phyloP scores from a whole-genome alignment of 306 rosid genomes.

The Chamaecrista fasciculata region DNA sequence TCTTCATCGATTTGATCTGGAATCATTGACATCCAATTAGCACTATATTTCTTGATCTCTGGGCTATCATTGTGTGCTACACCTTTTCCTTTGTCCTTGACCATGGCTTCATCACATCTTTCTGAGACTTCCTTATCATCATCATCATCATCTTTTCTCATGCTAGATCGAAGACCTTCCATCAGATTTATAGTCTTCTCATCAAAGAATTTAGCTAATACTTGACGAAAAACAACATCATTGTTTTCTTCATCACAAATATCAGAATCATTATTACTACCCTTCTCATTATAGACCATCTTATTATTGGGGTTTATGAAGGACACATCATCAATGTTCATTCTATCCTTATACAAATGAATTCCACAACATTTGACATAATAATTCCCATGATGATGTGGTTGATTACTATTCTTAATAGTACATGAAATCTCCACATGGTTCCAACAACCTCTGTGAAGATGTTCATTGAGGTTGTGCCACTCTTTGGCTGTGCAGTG shows the following conservation, averaged over 20 bases:
- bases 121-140: background rate
- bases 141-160: background rate
- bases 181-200: background rate
- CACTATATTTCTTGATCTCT: background rate
- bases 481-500: background rate
- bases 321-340: conserved; percentile 25
- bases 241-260: conserved; percentile 26
- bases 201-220: conserved; percentile 5
- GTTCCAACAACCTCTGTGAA: conserved; percentile 32
- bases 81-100: conserved; percentile 7
- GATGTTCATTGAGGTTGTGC: conserved; percentile 15
- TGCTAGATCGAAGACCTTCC: conserved; percentile 7
- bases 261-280: background rate
- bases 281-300: background rate
- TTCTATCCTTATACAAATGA: conserved; percentile 32
- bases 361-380: conserved; percentile 29
- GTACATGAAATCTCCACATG: conserved; percentile 26
- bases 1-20: background rate
- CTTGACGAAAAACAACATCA: conserved; percentile 10
- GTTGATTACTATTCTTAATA: background rate
- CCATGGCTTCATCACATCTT: background rate
- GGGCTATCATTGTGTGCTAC: background rate
- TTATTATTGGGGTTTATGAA: conserved; percentile 24
- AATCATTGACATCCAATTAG: background rate
- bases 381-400: background rate